Percentiles rank a stretch among this genome's conserved stretches.
phyloP scores from a whole-genome alignment of 139 green algal species.

The Parachlorella kessleri region DNA sequence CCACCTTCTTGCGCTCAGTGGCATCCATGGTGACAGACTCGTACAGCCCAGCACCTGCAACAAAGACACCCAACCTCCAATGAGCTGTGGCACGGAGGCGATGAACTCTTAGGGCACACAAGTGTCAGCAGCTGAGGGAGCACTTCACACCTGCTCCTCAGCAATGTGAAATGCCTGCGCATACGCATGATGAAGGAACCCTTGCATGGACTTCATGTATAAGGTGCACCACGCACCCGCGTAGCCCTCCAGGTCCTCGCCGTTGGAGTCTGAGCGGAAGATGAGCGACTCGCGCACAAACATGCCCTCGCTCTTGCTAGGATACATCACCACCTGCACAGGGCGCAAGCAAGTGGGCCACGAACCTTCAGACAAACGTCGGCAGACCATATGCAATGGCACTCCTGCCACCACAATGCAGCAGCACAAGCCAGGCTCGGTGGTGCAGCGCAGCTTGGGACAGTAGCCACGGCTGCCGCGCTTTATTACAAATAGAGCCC shows the following conservation, averaged over 20 bases:
- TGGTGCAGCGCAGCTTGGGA: too few relatives aligned
- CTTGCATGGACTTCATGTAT: background rate
- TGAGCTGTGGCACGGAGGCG: background rate
- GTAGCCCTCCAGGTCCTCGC: constrained; percentile 96
- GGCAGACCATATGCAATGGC: too few relatives aligned
- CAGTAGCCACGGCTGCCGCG: too few relatives aligned
- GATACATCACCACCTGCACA: constrained; percentile 79
- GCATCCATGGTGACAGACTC: constrained; percentile 94
- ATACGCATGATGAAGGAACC: background rate
- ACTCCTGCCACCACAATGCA: too few relatives aligned
- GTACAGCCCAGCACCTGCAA: too few relatives aligned
- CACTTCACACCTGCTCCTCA: background rate
- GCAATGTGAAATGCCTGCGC: background rate
- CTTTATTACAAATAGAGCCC: too few relatives aligned
- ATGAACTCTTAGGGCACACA: background rate
- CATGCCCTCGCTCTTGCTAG: constrained; percentile 90
- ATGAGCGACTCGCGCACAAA: constrained; percentile 90
- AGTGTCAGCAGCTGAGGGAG: background rate
- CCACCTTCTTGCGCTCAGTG: constrained; percentile 58
- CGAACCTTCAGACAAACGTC: too few relatives aligned
- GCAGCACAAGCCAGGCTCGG: too few relatives aligned
- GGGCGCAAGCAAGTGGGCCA: too few relatives aligned
- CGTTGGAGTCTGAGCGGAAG: constrained; percentile 95
- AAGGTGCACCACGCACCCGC: constrained; percentile 66
- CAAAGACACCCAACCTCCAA: too few relatives aligned